phyloP scores from a whole-genome alignment of 768 basidiomycete species.

The Xerocomus spinulosus region DNA sequence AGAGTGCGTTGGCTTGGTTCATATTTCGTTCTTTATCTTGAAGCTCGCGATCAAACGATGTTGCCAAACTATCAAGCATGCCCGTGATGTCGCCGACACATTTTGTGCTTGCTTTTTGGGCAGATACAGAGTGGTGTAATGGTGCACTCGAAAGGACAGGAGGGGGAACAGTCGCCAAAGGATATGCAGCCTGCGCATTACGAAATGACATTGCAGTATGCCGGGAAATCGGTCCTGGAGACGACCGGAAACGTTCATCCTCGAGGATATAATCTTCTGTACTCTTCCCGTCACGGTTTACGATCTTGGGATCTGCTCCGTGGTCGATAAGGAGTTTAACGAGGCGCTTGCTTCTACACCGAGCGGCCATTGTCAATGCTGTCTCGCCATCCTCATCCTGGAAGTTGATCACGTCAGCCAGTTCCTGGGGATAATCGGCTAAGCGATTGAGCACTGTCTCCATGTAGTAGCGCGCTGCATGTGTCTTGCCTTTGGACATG shows the following conservation, averaged over 20 bases:
- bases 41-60: slow-evolving; percentile 88
- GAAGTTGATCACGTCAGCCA: slow-evolving; percentile 98
- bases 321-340: slow-evolving; percentile 95
- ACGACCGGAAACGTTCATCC: slow-evolving; percentile 94
- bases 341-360: slow-evolving; percentile 91
- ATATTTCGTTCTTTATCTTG: slow-evolving; percentile 89
- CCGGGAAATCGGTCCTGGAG: slow-evolving; percentile 74
- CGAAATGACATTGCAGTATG: slow-evolving; percentile 66
- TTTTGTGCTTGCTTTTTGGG: slow-evolving; percentile 79
- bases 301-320: slow-evolving; percentile 91
- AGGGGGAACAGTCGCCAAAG: slow-evolving; percentile 40
- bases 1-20: slow-evolving; percentile 81
- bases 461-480: slow-evolving; percentile 98
- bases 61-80: slow-evolving; percentile 84
- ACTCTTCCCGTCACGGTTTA: slow-evolving; percentile 92
- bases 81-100: slow-evolving; percentile 80
- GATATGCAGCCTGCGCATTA: slow-evolving; percentile 53
- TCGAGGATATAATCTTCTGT: slow-evolving; percentile 99
- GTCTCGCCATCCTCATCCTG: slow-evolving; percentile 99
- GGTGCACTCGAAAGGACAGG: slow-evolving; percentile 47
- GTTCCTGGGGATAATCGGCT: slow-evolving; percentile 89
- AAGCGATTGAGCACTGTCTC: slow-evolving; percentile 87
- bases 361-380: slow-evolving; percentile 91
- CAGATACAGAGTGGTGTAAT: slow-evolving; percentile 80
- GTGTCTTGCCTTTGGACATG: slow-evolving; percentile 95